Conservation (phyloP, 1,284 basidiomycete species). For the Cystobasidium pallidum region DNA sequence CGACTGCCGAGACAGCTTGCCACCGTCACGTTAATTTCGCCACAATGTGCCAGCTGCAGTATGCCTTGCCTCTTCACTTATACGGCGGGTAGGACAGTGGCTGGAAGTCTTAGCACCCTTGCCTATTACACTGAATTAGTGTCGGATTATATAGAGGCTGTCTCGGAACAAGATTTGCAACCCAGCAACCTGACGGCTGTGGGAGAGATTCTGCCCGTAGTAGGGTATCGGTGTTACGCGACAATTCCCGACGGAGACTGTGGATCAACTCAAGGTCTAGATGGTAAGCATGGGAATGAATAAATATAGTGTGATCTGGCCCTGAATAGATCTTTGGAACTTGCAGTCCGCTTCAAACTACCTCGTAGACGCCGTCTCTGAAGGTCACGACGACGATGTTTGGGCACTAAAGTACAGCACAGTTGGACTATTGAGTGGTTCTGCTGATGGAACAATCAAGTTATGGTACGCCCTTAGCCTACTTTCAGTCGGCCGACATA, state of each 20-base stretch:
- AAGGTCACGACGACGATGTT: conserved; percentile 31
- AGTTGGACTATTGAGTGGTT: conserved; percentile 26
- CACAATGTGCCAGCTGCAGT: conserved; percentile 5
- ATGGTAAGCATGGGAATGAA: too few species aligned
- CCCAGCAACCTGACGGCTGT: too few species aligned
- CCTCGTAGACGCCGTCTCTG: conserved; percentile 16
- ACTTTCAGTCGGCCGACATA: not conserved
- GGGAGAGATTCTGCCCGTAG: too few species aligned
- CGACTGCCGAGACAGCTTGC: not conserved
- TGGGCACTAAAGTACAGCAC: conserved; percentile 36
- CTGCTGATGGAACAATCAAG: conserved; percentile 37
- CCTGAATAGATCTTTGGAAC: not conserved
- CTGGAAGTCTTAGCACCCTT: too few species aligned
- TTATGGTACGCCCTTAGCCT: conserved; percentile 9
- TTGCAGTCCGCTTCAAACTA: conserved; percentile 37
- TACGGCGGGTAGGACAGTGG: too few species aligned
- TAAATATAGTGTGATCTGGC: not conserved
- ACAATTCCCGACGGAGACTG: too few species aligned
- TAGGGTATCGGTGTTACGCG: too few species aligned
- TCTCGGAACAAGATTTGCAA: too few species aligned
- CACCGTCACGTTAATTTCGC: not conserved
- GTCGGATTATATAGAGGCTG: too few species aligned
- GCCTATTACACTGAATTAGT: too few species aligned
- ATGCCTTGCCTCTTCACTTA: not conserved
- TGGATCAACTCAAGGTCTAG: too few species aligned